These are phyloP conservation scores for Hortiboletus campestris DNA, from an alignment of 768 basidiomycete species.

Conservation along the genomic window DNA sequence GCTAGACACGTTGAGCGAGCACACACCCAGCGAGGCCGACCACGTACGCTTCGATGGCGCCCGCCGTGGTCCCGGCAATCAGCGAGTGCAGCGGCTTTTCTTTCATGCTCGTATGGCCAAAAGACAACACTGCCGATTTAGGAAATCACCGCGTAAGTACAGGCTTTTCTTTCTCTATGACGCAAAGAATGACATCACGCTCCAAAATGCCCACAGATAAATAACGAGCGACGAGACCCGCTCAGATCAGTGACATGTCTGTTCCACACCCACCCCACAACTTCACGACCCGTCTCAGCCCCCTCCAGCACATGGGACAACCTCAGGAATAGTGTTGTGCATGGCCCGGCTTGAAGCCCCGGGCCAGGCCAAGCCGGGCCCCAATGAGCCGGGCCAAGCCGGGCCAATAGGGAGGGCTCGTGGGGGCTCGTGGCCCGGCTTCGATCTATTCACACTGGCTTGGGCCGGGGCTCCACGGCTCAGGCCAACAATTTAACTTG, in stretches of 20 bases:
- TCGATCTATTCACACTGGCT: no score
- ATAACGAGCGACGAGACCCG: conserved; percentile 2
- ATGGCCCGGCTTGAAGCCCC: no score
- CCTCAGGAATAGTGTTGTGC: no score
- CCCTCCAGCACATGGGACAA: conserved; percentile 36
- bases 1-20: conserved; percentile 36
- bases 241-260: conserved; percentile 10
- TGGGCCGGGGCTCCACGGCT: no score
- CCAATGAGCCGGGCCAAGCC: no score
- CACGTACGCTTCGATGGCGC: conserved; percentile 87
- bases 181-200: conserved; percentile 16
- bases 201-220: conserved; percentile 12
- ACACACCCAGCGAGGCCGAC: not conserved
- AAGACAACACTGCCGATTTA: not conserved
- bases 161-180: no score
- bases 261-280: conserved; percentile 36
- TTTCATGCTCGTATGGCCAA: conserved; percentile 48
- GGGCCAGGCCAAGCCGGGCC: no score
- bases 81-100: conserved; percentile 87
- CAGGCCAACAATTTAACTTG: no score
- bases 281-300: conserved; percentile 48
- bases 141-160: no score
- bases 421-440: no score
- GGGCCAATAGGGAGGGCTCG: no score
- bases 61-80: conserved; percentile 89